phyloP scores from a whole-genome alignment of 352 stramenopile genomes.

The Phytophthora idaei region DNA sequence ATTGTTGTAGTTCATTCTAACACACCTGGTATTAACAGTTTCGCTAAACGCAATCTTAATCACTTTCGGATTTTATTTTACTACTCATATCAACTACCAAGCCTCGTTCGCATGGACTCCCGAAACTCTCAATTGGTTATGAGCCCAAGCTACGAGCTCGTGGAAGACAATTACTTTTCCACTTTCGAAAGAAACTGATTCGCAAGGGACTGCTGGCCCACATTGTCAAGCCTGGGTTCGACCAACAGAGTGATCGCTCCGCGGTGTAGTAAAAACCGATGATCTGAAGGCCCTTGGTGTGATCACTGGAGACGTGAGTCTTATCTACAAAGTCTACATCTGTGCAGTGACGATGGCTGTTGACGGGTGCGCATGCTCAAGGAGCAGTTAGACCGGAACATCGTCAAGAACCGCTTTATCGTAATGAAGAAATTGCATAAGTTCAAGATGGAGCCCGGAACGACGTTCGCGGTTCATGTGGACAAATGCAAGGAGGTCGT shows the following conservation, averaged over 20 bases:
- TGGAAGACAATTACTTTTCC: no score
- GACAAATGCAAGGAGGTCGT: conserved; percentile 32
- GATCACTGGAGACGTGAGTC: neutral
- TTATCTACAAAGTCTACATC: neutral
- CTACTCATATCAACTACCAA: no score
- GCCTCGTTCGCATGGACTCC: no score
- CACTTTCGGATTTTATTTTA: no score
- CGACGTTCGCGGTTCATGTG: conserved; percentile 18
- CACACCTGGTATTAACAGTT: no score
- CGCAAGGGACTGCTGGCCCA: no score
- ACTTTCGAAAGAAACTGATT: no score
- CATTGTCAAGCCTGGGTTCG: no score
- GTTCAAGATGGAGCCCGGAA: conserved; percentile 11
- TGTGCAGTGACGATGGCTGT: neutral
- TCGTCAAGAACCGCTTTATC: conserved; percentile 28
- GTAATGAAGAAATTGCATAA: neutral
- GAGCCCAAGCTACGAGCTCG: no score
- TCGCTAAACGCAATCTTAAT: no score
- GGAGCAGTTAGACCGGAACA: conserved; percentile 17
- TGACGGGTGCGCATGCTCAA: neutral
- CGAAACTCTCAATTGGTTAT: no score
- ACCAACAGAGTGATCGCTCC: neutral
- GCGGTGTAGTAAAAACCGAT: neutral
- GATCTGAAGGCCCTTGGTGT: neutral
- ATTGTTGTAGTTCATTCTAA: no score